Conservation (phyloP, 2,329 filamentous ascomycete species). For the Penicillium sclerotigenum region DNA sequence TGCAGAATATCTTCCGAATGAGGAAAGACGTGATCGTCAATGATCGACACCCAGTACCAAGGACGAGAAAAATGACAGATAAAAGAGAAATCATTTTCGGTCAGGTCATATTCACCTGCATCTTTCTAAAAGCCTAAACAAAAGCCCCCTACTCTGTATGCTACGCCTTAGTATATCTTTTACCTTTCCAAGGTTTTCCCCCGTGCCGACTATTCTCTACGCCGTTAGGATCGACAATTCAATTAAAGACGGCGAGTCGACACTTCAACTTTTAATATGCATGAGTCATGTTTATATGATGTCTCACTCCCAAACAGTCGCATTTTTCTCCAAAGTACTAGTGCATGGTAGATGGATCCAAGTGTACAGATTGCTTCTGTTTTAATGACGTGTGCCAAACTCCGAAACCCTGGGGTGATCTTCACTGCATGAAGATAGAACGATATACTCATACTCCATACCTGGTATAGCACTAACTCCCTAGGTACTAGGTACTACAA, state of each 20-base stretch:
- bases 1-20: background rate
- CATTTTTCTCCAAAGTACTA: background rate
- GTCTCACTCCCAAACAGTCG: background rate
- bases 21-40: conserved; percentile 1
- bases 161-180: background rate
- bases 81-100: background rate
- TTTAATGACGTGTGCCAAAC: no score
- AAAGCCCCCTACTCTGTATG: background rate
- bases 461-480: no score
- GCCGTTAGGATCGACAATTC: conserved; percentile 1
- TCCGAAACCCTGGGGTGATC: background rate
- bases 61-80: background rate
- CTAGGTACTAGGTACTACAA: no score
- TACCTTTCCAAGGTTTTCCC: background rate
- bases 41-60: background rate
- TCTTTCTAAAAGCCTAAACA: background rate
- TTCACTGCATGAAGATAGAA: background rate
- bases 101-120: background rate
- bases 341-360: background rate
- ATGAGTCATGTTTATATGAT: background rate
- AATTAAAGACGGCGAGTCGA: conserved; percentile 5
- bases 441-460: background rate
- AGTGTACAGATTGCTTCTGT: background rate
- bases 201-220: conserved; percentile 1
- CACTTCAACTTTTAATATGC: background rate